Evolutionary conservation across 306 rosid genomes (phyloP).

Genomic region (Betula pendula): DNA sequence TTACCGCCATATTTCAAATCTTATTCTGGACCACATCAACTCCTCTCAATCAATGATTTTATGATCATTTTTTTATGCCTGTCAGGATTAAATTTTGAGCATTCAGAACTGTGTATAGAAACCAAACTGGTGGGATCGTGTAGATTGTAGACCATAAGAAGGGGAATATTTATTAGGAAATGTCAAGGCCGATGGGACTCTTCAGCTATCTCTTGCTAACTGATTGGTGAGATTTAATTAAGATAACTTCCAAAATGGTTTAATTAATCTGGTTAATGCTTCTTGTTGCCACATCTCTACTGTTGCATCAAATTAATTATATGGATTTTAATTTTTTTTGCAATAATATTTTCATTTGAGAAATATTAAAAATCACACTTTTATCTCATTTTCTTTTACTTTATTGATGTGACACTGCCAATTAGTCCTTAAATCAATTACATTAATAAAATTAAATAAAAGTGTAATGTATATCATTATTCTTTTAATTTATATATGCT

Average conservation of each 20-base stretch:
- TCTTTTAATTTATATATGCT: no score
- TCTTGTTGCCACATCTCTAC: not conserved
- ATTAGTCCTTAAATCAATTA: no score
- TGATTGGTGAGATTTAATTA: not conserved
- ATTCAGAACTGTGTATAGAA: conserved; percentile 2
- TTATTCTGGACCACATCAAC: not conserved
- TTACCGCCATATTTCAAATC: conserved; percentile 25
- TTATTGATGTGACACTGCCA: no score
- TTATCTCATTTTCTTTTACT: no score
- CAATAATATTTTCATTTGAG: not conserved
- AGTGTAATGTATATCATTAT: no score
- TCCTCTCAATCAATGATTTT: not conserved
- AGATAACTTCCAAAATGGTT: not conserved
- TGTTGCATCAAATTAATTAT: not conserved
- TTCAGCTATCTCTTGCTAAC: conserved; percentile 14
- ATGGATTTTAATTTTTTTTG: not conserved
- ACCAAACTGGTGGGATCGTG: conserved; percentile 3
- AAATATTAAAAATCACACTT: no score
- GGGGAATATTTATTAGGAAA: conserved; percentile 8
- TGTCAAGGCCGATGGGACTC: conserved; percentile 7
- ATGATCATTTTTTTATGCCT: conserved; percentile 17
- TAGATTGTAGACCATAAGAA: not conserved
- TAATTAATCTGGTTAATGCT: not conserved
- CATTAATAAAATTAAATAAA: no score
- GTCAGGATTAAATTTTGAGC: conserved; percentile 20